Evolutionary conservation across 345 rosid genomes (phyloP).

Genomic region (Linum usitatissimum): DNA sequence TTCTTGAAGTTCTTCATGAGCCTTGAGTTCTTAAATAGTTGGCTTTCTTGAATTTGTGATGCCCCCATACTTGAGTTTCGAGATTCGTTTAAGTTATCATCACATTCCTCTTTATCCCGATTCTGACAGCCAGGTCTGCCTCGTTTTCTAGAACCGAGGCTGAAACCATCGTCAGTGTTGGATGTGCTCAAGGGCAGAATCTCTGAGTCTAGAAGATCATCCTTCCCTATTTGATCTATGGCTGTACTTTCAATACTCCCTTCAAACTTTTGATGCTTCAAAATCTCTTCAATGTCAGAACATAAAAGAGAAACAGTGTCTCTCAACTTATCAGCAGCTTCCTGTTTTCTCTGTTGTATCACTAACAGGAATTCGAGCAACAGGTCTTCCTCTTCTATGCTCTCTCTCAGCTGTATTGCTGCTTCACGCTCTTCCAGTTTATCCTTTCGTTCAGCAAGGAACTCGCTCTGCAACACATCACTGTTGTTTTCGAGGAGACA

Average conservation of each 20-base stretch:
- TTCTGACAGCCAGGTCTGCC: constrained; percentile 34
- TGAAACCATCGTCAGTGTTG: constrained; percentile 38
- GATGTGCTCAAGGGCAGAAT: constrained; percentile 28
- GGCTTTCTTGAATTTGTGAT: constrained; percentile 41
- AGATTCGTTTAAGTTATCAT: constrained; percentile 32
- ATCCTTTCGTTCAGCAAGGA: constrained; percentile 68
- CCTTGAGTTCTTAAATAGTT: constrained; percentile 51
- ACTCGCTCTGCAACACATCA: constrained; percentile 71
- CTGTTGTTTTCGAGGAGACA: constrained; percentile 24
- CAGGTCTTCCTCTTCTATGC: constrained; percentile 73
- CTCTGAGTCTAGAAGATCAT: constrained; percentile 34
- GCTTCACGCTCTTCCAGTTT: constrained; percentile 79
- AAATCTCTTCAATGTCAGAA: constrained; percentile 74
- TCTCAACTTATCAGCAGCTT: constrained; percentile 56
- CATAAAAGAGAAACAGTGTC: constrained; percentile 60
- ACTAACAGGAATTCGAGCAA: constrained; percentile 78
- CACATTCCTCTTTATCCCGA: constrained; percentile 33
- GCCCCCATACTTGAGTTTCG: constrained; percentile 27
- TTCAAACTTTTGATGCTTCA: constrained; percentile 41
- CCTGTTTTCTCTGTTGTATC: constrained; percentile 64
- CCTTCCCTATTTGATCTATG: constrained; percentile 29
- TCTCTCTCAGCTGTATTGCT: constrained; percentile 62
- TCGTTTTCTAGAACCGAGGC: constrained; percentile 61
- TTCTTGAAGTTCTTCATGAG: constrained; percentile 87
- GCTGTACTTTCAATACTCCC: constrained; percentile 40